Evolutionary conservation across 768 basidiomycete species (phyloP).

Genomic region (Sporobolomyces phaffii): DNA sequence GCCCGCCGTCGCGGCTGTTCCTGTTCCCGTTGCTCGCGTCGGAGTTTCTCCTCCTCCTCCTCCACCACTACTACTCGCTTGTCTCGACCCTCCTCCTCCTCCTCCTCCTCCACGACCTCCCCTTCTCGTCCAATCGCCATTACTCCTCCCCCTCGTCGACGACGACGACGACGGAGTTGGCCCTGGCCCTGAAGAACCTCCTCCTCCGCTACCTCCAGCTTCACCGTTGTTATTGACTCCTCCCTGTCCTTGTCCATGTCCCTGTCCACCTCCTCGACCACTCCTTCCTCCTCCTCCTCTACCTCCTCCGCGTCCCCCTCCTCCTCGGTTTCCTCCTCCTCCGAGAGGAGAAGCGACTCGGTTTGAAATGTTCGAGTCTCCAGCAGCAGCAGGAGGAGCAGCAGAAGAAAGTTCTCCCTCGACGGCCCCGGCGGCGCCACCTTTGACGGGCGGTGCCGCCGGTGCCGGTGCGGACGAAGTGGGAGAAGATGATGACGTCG

Average conservation of each 20-base stretch:
- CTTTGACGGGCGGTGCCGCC: too few species aligned
- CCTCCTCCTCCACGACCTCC: too few species aligned
- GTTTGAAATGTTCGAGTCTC: neutral
- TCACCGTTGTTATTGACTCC: neutral
- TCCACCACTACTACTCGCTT: neutral
- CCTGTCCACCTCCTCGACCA: neutral
- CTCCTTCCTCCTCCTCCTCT: slow-evolving; percentile 19
- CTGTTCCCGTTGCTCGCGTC: too few species aligned
- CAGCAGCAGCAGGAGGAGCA: neutral
- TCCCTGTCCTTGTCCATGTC: neutral
- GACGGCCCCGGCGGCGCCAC: too few species aligned
- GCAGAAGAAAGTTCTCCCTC: neutral
- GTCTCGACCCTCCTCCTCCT: neutral
- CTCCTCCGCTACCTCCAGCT: too few species aligned
- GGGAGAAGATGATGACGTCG: neutral
- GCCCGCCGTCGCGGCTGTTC: neutral
- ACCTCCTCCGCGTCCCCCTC: neutral
- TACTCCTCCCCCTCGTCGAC: too few species aligned
- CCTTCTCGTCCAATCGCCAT: too few species aligned
- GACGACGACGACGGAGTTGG: too few species aligned
- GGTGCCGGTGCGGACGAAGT: neutral
- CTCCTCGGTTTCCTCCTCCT: neutral
- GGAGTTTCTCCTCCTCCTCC: neutral
- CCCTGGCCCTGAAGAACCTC: too few species aligned
- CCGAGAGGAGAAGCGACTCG: neutral